These are phyloP conservation scores for Pleurotus eryngii DNA, from an alignment of 768 basidiomycete genomes.

Conservation along the genomic window DNA sequence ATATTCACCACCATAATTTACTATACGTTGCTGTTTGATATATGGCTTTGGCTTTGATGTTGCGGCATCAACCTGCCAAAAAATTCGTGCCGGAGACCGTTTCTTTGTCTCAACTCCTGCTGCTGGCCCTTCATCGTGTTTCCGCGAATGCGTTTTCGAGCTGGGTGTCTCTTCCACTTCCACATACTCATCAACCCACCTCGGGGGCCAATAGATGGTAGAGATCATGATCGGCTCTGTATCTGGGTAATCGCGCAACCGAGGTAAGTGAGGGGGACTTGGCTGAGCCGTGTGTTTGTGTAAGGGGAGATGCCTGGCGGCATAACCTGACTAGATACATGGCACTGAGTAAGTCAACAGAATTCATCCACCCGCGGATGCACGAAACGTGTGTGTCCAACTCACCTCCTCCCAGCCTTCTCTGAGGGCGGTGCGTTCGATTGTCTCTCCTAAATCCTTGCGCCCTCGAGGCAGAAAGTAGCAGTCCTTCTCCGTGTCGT, in stretches of 20 bases:
- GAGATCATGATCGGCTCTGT: conserved; percentile 47
- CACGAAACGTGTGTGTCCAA: background rate
- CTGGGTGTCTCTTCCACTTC: no score
- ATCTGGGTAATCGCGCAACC: conserved; percentile 13
- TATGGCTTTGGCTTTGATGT: background rate
- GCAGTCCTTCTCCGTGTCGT: conserved; percentile 30
- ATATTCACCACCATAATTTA: conserved; percentile 44
- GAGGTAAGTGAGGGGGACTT: conserved; percentile 22
- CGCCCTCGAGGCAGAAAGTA: conserved; percentile 66
- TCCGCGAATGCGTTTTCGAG: no score
- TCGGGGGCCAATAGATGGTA: conserved; percentile 23
- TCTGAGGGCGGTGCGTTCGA: conserved; percentile 56
- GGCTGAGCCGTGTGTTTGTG: conserved; percentile 40
- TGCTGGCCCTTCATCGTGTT: no score
- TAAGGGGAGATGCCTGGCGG: conserved; percentile 42
- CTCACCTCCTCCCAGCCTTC: conserved; percentile 68
- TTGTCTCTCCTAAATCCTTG: conserved; percentile 62
- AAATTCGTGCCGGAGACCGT: no score
- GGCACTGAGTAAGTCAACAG: no score
- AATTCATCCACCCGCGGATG: no score
- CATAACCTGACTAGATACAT: conserved; percentile 43
- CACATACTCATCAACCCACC: no score
- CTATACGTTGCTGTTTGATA: background rate
- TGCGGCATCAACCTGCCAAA: background rate
- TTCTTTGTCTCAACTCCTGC: no score